These are phyloP conservation scores for Circinella umbellata DNA, from an alignment of 371 early-diverging fungal species.

Conservation along the genomic window DNA sequence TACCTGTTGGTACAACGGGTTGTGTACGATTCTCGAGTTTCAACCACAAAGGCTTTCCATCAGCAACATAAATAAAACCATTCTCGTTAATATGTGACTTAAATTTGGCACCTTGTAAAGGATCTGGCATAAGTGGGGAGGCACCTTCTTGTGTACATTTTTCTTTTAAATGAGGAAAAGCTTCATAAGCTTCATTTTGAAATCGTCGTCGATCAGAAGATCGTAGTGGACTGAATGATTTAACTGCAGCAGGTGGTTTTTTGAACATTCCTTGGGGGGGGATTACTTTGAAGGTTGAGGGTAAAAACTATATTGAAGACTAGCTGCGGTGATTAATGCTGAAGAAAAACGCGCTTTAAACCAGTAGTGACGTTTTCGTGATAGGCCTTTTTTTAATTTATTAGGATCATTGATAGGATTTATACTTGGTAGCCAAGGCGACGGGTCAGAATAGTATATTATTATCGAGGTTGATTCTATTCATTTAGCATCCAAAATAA, in stretches of 20 bases:
- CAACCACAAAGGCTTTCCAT: slow-evolving; percentile 67
- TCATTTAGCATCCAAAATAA: too few species aligned
- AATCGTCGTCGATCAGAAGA: slow-evolving; percentile 65
- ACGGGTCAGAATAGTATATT: too few species aligned
- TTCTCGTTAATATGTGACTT: slow-evolving; percentile 59
- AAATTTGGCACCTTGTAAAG: slow-evolving; percentile 69
- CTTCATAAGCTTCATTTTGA: slow-evolving; percentile 58
- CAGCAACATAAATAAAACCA: slow-evolving; percentile 63
- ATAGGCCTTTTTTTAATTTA: too few species aligned
- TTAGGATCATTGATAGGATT: too few species aligned
- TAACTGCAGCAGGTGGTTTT: slow-evolving; percentile 58
- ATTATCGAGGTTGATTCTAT: too few species aligned
- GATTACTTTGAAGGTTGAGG: too few species aligned
- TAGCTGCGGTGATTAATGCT: too few species aligned
- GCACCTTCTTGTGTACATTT: slow-evolving; percentile 34
- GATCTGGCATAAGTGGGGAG: slow-evolving; percentile 53
- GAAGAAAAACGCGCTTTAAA: too few species aligned
- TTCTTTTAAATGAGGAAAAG: slow-evolving; percentile 53
- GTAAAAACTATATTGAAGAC: too few species aligned
- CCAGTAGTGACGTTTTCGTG: too few species aligned
- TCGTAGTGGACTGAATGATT: slow-evolving; percentile 63
- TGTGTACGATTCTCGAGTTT: slow-evolving; percentile 40
- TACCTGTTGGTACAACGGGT: slow-evolving; percentile 46
- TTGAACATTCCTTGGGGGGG: slow-evolving; percentile 55
- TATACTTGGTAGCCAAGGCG: too few species aligned